Base-by-base conservation (phyloP, 768 basidiomycete species). In the Calocybe cyanea region DNA sequence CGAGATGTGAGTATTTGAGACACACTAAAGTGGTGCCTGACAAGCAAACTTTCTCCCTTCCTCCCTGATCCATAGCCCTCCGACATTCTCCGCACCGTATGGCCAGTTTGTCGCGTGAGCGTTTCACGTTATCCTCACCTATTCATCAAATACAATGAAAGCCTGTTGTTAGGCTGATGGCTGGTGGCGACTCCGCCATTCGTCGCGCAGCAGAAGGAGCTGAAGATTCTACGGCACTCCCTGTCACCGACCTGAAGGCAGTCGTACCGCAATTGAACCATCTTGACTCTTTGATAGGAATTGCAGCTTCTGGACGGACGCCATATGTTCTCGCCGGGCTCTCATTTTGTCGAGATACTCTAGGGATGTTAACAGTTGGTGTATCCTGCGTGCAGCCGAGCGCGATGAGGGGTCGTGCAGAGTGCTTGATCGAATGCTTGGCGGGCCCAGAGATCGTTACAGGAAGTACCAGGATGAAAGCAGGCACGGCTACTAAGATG, bases 401-500 rank as follows among this genome's bases (percentile, higher is more conserved):
- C 42, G 50, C 44, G 17, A 61, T 64, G 51, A 43, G 53, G 21
- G 60, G 55, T 3, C 52, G 55, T 18, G 59, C 62, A 32, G 53
- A 60, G 21, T 54, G 56, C 36, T 35, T 64, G 15, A 53, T 68
- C 15, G 62, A 64, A 39, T 60, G 62, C 33, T 45, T 61, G 10
- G 61, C 63, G 1, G 66, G 65, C 9, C 56, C 64, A 2, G 66
- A 66, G 41, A 50, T 63, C 20, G 57, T 66, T 10, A 59, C 65
- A 1, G 64, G 66, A n/a, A 65, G 63, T 38, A 62, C 64, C 35
- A 58, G 66, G 14, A 51, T 68, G 56, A 66, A 68, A 52, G 63
- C 64, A 10, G 66, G 66, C 6, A 66, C 65, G n/a, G 66, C 63
- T 18, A 68, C 66, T 9, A 68, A 68, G 51, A 57, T 66, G 60